phyloP scores from a whole-genome alignment of 2,329 filamentous ascomycete genomes.

The Didymellaceae sp. region DNA sequence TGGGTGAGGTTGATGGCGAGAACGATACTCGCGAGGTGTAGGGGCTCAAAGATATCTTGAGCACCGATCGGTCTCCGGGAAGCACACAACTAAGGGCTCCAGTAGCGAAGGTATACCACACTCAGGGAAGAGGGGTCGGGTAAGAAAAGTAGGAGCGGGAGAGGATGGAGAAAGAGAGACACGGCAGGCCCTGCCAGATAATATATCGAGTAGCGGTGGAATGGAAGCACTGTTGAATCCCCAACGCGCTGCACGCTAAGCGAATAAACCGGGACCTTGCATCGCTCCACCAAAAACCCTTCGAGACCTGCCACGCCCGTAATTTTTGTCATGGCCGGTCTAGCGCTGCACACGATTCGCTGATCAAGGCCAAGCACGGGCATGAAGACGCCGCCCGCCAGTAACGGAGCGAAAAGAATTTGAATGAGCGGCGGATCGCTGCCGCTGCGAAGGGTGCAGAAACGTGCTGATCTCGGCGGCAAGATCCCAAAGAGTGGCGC shows the following conservation, averaged over 20 bases:
- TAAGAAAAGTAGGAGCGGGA: conserved; percentile 18
- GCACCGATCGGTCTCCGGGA: conserved; percentile 18
- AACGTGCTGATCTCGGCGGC: conserved; percentile 32
- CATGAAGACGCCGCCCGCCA: conserved; percentile 22
- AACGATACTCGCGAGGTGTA: conserved; percentile 25
- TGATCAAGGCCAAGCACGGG: conserved; percentile 26
- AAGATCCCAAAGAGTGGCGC: conserved; percentile 31
- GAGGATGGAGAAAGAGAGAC: conserved; percentile 21
- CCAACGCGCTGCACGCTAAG: conserved; percentile 36
- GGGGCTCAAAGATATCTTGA: conserved; percentile 10
- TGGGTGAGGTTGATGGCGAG: conserved; percentile 23
- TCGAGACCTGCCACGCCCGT: conserved; percentile 33
- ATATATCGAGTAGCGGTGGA: conserved; percentile 40
- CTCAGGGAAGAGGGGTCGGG: conserved; percentile 28
- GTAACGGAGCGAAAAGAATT: conserved; percentile 37
- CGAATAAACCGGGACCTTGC: conserved; percentile 45
- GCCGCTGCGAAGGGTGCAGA: conserved; percentile 16
- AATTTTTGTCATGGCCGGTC: conserved; percentile 24
- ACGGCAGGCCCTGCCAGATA: conserved; percentile 22
- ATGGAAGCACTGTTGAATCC: conserved; percentile 35
- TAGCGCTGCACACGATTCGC: conserved; percentile 33
- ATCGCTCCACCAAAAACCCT: conserved; percentile 22
- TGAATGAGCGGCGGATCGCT: conserved; percentile 25
- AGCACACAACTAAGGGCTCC: conserved; percentile 26
- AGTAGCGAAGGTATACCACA: conserved; percentile 22